Percentiles rank a stretch among this genome's conserved stretches.
Evolutionary conservation across 2,329 filamentous ascomycete species (phyloP).

Genomic region (Mycosphaerelloides madeirae): DNA sequence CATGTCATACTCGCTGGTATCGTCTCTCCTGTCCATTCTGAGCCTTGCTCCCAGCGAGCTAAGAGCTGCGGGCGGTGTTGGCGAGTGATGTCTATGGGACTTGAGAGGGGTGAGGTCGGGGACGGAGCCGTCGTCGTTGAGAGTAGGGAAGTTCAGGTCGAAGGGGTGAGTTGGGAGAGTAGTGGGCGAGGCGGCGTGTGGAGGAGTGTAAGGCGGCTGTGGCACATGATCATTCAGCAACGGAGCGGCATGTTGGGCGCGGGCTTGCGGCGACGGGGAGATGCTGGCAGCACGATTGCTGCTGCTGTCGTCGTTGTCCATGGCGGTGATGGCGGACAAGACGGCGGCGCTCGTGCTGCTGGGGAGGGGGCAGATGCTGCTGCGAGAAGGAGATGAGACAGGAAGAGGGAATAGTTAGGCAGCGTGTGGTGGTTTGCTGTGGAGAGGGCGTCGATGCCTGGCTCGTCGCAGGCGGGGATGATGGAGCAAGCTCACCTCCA

Average conservation of each 20-base stretch:
- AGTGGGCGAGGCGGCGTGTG: background rate
- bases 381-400: too few species aligned
- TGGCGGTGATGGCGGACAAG: too few species aligned
- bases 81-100: slow-evolving; percentile 7
- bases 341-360: too few species aligned
- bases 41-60: slow-evolving; percentile 23
- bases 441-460: too few species aligned
- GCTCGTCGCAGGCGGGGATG: too few species aligned
- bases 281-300: background rate
- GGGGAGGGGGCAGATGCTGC: too few species aligned
- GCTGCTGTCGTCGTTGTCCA: too few species aligned
- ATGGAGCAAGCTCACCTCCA: too few species aligned
- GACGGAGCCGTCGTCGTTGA: slow-evolving; percentile 28
- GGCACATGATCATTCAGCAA: slow-evolving; percentile 15
- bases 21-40: slow-evolving; percentile 20
- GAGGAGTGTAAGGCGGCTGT: slow-evolving; percentile 6
- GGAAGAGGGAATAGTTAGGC: too few species aligned
- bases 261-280: background rate
- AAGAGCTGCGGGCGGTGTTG: slow-evolving; percentile 29
- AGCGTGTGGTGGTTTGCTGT: too few species aligned
- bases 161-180: background rate
- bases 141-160: slow-evolving; percentile 22
- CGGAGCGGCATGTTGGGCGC: background rate
- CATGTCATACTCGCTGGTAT: slow-evolving; percentile 28
- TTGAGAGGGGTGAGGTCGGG: slow-evolving; percentile 18